Base-by-base conservation (phyloP, 768 basidiomycete species). In the Leccinum broughii region DNA sequence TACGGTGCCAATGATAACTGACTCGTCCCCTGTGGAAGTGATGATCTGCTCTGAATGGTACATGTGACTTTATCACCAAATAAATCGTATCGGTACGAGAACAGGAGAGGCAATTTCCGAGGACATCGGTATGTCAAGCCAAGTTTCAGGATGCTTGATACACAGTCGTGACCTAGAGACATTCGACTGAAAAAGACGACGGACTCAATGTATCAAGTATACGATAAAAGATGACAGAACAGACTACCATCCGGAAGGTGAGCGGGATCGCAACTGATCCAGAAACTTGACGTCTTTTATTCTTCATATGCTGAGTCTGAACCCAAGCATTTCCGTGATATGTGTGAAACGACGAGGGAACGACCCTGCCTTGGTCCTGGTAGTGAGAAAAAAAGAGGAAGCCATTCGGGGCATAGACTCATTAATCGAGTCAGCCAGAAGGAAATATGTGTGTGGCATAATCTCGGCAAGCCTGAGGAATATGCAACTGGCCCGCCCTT, bases 61-160 rank as follows among this genome's bases (percentile, higher is more conserved):
- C 30, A 57, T 68, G 41, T 59, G 56, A 56, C 52, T 26, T 20
- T 30, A 37, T 22, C 3, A 41, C 44, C 28, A 52, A 50, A 51
- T 10, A 34, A 39, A 53, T 48, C 28, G 3, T 49, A 22, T 26
- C 11, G 49, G 30, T 20, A 39, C 39, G 37, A 51, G 6, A 39
- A 32, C 8, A 37, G 32, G 26, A 26, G 17, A 1, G n/a, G 14
- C 37, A n/a, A 70, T 62, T 61, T 68, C 66, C 64, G 64, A 70
- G 57, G 61, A 53, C 6, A 52, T 55, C 50, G 17, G 20, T 50
- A 50, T 34, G 51, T 24, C 49, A 10, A n/a, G 20, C 49, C 39
- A 15, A 56, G 35, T 26, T 59, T 41, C 28, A 53, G 49, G 5
- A 54, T 57, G 28, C 28, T 30, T 30, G 28, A 30, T 30, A 30